These are phyloP conservation scores for Mucor lusitanicus DNA, from an alignment of 371 early-diverging fungal species.

Conservation along the genomic window DNA sequence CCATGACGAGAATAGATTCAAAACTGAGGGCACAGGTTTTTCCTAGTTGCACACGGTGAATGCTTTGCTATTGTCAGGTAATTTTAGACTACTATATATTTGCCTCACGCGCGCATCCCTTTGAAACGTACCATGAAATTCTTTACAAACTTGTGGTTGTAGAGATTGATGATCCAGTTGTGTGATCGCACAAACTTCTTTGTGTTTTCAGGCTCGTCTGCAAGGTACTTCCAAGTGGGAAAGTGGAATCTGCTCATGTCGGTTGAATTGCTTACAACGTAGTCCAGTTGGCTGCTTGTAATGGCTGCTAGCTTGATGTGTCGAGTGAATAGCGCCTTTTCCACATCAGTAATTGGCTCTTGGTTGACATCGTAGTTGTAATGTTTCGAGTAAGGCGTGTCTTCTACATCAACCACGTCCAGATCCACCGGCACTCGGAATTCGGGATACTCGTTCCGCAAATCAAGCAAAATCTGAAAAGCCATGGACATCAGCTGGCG, in stretches of 20 bases:
- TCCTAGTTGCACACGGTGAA: slow-evolving; percentile 15
- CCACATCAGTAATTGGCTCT: background rate
- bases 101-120: too few species aligned
- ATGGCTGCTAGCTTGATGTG: background rate
- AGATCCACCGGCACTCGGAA: background rate
- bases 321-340: slow-evolving; percentile 7
- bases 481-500: slow-evolving; percentile 4
- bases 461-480: slow-evolving; percentile 17
- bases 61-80: background rate
- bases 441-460: background rate
- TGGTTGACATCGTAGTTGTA: background rate
- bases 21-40: slow-evolving; percentile 17
- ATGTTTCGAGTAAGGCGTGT: background rate
- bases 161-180: slow-evolving; percentile 4
- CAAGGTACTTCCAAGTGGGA: background rate
- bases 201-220: slow-evolving; percentile 7
- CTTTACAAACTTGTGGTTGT: slow-evolving; percentile 4
- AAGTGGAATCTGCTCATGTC: background rate
- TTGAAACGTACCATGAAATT: slow-evolving; percentile 4
- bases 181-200: background rate
- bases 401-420: background rate
- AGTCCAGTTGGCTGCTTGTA: background rate
- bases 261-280: background rate
- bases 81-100: background rate
- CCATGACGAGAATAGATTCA: slow-evolving; percentile 13